Percentiles rank a stretch among this genome's conserved stretches.
Evolutionary conservation across 2,329 filamentous ascomycete species (phyloP).

Genomic region (Beauveria rudraprayagi): DNA sequence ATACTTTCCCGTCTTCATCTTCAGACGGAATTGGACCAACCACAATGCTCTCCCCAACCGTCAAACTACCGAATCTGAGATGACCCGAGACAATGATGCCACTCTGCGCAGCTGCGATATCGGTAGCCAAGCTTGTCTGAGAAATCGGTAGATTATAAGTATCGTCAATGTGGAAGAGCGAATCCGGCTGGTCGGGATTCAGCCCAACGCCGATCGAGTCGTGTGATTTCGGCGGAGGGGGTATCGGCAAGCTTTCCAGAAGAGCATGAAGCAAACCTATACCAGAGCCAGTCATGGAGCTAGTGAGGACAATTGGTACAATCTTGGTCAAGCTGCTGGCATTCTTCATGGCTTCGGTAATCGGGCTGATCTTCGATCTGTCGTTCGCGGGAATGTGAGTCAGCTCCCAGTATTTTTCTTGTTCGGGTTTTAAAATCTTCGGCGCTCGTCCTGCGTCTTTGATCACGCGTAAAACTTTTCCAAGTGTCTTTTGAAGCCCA

Average conservation of each 20-base stretch:
- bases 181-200: conserved; percentile 51
- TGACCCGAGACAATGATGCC: conserved; percentile 79
- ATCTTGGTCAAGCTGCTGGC: conserved; percentile 36
- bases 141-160: conserved; percentile 68
- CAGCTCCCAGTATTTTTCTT: conserved; percentile 41
- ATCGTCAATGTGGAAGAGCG: conserved; percentile 85
- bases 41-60: conserved; percentile 68
- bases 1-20: conserved; percentile 35
- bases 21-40: conserved; percentile 69
- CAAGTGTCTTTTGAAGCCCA: conserved; percentile 61
- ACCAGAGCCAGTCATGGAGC: conserved; percentile 75
- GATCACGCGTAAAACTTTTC: conserved; percentile 65
- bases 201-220: conserved; percentile 47
- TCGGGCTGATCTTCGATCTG: conserved; percentile 46
- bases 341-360: conserved; percentile 43
- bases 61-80: conserved; percentile 68
- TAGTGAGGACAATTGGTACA: conserved; percentile 83
- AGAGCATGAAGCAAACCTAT: conserved; percentile 77
- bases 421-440: conserved; percentile 57
- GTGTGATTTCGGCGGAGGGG: conserved; percentile 42
- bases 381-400: conserved; percentile 49
- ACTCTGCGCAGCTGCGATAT: conserved; percentile 26
- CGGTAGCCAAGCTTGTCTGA: conserved; percentile 27
- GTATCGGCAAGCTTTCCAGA: conserved; percentile 66
- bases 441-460: conserved; percentile 70